A percentile compares a stretch with the other conserved stretches of the same genome.
phyloP scores from a whole-genome alignment of 2,329 filamentous ascomycete genomes.

The Xylariomycetidae sp. region DNA sequence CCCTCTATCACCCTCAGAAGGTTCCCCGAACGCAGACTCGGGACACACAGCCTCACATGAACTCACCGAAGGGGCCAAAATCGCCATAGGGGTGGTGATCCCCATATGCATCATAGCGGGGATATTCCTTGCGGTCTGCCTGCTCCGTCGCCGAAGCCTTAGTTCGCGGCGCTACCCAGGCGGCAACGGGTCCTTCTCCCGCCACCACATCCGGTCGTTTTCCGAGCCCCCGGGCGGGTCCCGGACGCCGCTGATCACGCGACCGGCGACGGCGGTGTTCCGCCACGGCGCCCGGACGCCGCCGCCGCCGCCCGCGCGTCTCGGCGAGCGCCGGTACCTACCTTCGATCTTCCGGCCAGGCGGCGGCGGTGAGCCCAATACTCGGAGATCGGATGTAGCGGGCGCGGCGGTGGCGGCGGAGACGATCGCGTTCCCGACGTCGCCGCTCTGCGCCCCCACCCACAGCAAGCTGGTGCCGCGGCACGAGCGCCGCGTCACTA shows the following conservation, averaged over 20 bases:
- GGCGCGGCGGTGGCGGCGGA: constrained; percentile 2
- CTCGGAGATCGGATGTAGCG: background rate
- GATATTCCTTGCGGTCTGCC: constrained; percentile 30
- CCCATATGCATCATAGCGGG: too few species aligned
- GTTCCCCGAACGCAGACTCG: too few species aligned
- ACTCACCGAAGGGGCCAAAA: constrained; percentile 35
- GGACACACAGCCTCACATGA: constrained; percentile 19
- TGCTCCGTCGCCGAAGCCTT: constrained; percentile 30
- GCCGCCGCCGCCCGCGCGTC: constrained; percentile 41
- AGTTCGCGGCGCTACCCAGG: too few species aligned
- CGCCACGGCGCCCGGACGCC: too few species aligned
- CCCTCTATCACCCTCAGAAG: constrained; percentile 2
- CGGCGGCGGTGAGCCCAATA: constrained; percentile 4
- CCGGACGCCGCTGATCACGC: constrained; percentile 35
- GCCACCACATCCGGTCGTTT: constrained; percentile 18
- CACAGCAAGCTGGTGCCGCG: constrained; percentile 27
- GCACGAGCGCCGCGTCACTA: constrained; percentile 21
- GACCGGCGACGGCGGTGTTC: too few species aligned
- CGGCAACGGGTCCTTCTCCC: constrained; percentile 15
- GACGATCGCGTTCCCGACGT: constrained; percentile 31
- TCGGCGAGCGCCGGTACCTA: constrained; percentile 41
- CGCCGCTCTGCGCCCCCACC: constrained; percentile 32
- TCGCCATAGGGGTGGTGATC: constrained; percentile 40
- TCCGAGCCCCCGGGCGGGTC: constrained; percentile 26
- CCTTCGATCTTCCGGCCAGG: constrained; percentile 26